A percentile compares a stretch with the other conserved stretches of the same genome.
phyloP scores from a whole-genome alignment of 306 rosid species.

The Vigna mungo region DNA sequence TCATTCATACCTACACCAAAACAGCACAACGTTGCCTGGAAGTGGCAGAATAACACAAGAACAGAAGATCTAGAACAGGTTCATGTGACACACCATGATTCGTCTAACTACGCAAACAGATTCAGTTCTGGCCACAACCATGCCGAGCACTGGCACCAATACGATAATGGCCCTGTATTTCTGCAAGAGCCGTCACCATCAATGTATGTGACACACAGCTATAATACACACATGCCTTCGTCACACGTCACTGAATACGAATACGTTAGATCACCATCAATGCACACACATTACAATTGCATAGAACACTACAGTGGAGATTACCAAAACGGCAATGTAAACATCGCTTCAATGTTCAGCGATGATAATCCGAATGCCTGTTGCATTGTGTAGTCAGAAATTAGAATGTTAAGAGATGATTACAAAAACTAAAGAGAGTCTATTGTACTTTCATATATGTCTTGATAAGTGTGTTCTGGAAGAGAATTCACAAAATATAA shows the following conservation, averaged over 20 bases:
- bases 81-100: constrained; percentile 56
- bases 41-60: constrained; percentile 42
- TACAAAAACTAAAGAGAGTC: constrained; percentile 26
- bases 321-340: constrained; percentile 51
- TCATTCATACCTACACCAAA: constrained; percentile 44
- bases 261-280: constrained; percentile 62
- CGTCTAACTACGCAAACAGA: constrained; percentile 54
- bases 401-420: constrained; percentile 30
- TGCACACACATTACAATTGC: constrained; percentile 49
- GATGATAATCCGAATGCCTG: constrained; percentile 98
- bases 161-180: constrained; percentile 50
- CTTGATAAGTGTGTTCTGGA: constrained; percentile 29
- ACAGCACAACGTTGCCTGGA: constrained; percentile 43
- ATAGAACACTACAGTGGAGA: constrained; percentile 59
- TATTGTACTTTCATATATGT: constrained; percentile 34
- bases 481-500: constrained; percentile 28
- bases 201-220: constrained; percentile 64
- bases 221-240: constrained; percentile 70
- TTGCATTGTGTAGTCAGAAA: constrained; percentile 64
- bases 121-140: constrained; percentile 45
- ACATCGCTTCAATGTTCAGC: constrained; percentile 76
- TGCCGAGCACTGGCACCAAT: constrained; percentile 49
- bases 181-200: constrained; percentile 45
- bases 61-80: constrained; percentile 52
- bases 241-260: constrained; percentile 69